Conservation (phyloP, 148 eudicot genomes). For the Arbutus unedo region DNA sequence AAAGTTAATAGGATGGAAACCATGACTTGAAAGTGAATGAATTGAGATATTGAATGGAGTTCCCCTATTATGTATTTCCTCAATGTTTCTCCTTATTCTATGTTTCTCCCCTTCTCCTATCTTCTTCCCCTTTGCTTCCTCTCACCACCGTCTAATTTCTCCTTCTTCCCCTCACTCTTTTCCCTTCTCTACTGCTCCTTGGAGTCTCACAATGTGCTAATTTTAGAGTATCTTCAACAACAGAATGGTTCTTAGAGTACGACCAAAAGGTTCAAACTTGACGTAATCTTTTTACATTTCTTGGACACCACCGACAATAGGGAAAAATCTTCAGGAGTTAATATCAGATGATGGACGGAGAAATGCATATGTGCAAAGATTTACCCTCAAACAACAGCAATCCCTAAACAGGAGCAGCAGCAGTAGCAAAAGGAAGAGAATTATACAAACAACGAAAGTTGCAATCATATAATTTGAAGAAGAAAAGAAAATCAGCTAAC, state of each 20-base stretch:
- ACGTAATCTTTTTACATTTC: background rate
- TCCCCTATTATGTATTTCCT: background rate
- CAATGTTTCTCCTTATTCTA: background rate
- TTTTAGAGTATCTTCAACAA: background rate
- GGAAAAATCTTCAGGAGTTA: background rate
- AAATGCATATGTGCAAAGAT: background rate
- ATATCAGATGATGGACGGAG: background rate
- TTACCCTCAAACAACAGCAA: background rate
- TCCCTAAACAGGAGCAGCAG: background rate
- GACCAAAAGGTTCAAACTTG: background rate
- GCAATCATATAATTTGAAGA: background rate
- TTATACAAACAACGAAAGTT: background rate
- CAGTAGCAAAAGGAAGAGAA: background rate
- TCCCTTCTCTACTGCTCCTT: background rate
- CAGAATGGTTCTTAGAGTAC: too few species aligned
- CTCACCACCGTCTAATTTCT: background rate
- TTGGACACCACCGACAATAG: background rate
- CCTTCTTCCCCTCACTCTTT: background rate
- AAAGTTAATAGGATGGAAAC: background rate
- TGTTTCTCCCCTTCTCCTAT: background rate
- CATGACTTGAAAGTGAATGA: background rate
- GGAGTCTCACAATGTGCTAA: background rate
- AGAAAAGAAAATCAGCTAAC: conserved; percentile 23
- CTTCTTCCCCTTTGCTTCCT: background rate
- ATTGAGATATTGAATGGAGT: background rate